Conservation (phyloP, 225 moss, liverwort and hornwort genomes). For the Rhytidiadelphus loreus region DNA sequence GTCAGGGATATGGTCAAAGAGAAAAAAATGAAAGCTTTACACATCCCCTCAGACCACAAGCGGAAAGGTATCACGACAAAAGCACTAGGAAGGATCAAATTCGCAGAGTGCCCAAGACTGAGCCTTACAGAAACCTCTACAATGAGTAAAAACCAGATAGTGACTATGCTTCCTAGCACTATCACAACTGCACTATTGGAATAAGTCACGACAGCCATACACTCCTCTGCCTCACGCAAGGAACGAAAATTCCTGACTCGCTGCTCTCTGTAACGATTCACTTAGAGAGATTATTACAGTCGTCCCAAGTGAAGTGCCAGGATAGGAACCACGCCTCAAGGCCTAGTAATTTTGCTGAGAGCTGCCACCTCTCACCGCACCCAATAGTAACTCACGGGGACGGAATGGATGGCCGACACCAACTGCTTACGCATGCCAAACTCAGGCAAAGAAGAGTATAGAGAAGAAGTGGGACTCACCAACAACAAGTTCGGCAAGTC, state of each 20-base stretch:
- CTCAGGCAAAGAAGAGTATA: neutral
- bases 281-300: neutral
- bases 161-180: neutral
- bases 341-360: neutral
- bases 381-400: neutral
- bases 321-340: neutral
- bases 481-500: neutral
- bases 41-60: neutral
- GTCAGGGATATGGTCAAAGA: neutral
- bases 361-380: neutral
- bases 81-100: neutral
- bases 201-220: neutral
- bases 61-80: neutral
- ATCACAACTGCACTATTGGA: neutral
- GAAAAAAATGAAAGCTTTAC: neutral
- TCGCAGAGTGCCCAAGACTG: neutral
- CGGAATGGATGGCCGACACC: neutral
- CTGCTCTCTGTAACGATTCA: neutral
- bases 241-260: neutral
- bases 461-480: neutral
- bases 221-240: neutral
- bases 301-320: neutral
- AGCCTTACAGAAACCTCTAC: neutral
- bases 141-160: neutral
- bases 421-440: neutral